Conservation (phyloP, 306 rosid genomes). For the Begonia fuchsioides region DNA sequence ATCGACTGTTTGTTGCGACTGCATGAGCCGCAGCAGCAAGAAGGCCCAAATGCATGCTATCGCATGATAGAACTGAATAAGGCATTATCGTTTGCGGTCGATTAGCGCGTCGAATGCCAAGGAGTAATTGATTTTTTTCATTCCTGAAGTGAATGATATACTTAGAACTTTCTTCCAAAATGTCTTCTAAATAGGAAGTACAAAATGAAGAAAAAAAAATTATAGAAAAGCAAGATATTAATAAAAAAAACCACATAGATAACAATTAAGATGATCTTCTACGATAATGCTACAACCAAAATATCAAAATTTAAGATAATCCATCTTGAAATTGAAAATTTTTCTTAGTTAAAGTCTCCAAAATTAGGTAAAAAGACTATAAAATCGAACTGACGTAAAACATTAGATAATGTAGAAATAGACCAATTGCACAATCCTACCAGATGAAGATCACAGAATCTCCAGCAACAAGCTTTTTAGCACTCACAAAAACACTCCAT, state of each 20-base stretch:
- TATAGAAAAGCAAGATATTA: too few species aligned
- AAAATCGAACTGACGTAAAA: too few species aligned
- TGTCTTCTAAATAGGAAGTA: too few species aligned
- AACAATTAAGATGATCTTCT: too few species aligned
- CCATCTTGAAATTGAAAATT: too few species aligned
- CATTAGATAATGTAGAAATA: background rate
- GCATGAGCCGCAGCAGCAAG: constrained; percentile 99
- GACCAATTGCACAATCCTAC: constrained; percentile 22
- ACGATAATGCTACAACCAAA: too few species aligned
- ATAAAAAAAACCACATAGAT: too few species aligned
- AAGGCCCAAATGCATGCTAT: constrained; percentile 99
- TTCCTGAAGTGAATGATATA: constrained; percentile 40
- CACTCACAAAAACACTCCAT: constrained; percentile 98
- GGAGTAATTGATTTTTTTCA: constrained; percentile 85
- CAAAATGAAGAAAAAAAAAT: too few species aligned
- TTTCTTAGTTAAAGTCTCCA: too few species aligned
- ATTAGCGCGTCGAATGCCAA: constrained; percentile 84
- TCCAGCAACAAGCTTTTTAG: constrained; percentile 92
- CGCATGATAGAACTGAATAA: constrained; percentile 91
- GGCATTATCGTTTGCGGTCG: constrained; percentile 99
- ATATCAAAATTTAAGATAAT: too few species aligned
- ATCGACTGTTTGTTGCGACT: constrained; percentile 89
- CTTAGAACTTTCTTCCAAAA: too few species aligned
- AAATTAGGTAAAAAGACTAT: too few species aligned
- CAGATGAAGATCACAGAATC: constrained; percentile 96